These are phyloP conservation scores for Neocatenulostroma microsporum DNA, from an alignment of 2,329 filamentous ascomycete genomes.

Conservation along the genomic window DNA sequence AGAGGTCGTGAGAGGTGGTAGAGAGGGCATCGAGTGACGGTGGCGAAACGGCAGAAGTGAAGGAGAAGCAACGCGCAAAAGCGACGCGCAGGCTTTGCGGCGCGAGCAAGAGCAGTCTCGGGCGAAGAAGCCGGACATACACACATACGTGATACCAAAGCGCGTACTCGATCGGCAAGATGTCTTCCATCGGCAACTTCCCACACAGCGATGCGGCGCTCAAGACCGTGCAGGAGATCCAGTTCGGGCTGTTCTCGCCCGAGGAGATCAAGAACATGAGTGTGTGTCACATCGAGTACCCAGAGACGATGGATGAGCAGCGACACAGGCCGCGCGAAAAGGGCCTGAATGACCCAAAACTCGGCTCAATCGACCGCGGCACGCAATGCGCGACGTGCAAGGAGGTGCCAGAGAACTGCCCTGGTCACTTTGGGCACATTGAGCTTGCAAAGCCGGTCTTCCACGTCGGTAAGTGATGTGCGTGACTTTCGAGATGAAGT, in stretches of 20 bases:
- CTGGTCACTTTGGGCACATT: conserved; percentile 97
- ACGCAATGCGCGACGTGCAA: conserved; percentile 95
- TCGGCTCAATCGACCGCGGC: conserved; percentile 92
- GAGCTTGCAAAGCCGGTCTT: conserved; percentile 95
- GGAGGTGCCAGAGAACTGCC: conserved; percentile 91
- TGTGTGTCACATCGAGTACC: conserved; percentile 89
- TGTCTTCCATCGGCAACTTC: conserved; percentile 95
- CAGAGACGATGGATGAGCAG: conserved; percentile 99
- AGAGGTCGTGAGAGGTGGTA: conserved; percentile 25
- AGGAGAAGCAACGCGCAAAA: conserved; percentile 7
- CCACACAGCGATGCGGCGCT: conserved; percentile 88
- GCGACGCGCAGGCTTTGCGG: neutral
- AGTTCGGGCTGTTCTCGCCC: conserved; percentile 94
- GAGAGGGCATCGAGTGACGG: conserved; percentile 23
- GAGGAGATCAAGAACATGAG: conserved; percentile 99
- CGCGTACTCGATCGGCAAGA: conserved; percentile 43
- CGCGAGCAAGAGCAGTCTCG: neutral
- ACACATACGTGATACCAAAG: neutral
- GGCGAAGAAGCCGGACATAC: conserved; percentile 12
- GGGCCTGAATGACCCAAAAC: conserved; percentile 88
- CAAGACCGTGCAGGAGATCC: conserved; percentile 97
- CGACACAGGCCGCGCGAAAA: conserved; percentile 82
- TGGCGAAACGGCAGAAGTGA: conserved; percentile 7
- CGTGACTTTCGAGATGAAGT: conserved; percentile 3
- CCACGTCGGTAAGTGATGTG: conserved; percentile 56